These are phyloP conservation scores for Globisporangium carolinianum DNA, from an alignment of 352 stramenopile species.

Conservation along the genomic window DNA sequence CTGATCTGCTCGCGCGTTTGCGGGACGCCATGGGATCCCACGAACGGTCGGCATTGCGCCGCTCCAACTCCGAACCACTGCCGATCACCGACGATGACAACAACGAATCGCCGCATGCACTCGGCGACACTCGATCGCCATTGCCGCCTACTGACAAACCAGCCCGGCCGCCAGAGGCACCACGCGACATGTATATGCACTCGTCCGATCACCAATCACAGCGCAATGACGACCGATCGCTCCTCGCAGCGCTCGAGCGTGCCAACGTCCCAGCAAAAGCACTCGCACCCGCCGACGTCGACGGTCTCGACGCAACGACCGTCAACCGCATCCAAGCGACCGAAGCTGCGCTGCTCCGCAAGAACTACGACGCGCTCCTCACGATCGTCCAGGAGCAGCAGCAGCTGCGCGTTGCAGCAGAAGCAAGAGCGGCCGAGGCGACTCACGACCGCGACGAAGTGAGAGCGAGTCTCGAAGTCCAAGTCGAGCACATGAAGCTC, in stretches of 20 bases:
- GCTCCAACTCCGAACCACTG: constrained; percentile 10
- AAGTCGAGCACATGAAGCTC: constrained; percentile 79
- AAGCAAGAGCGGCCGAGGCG: constrained; percentile 32
- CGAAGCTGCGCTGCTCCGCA: constrained; percentile 56
- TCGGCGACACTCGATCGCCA: no score
- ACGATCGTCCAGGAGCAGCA: constrained; percentile 70
- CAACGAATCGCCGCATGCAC: not conserved
- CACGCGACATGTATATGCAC: no score
- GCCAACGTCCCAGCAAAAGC: constrained; percentile 22
- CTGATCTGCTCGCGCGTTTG: constrained; percentile 7
- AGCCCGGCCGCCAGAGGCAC: no score
- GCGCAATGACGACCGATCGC: not conserved
- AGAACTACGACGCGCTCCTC: constrained; percentile 78
- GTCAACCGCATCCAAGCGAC: constrained; percentile 43
- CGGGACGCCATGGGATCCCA: constrained; percentile 4
- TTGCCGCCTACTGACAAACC: no score
- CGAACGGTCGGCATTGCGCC: constrained; percentile 2
- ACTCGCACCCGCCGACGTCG: constrained; percentile 33
- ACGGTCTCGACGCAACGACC: constrained; percentile 47
- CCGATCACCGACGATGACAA: constrained; percentile 8
- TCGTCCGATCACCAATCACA: not conserved
- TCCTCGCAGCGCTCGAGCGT: constrained; percentile 9
- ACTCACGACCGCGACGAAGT: constrained; percentile 47
- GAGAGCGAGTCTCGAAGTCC: constrained; percentile 45
- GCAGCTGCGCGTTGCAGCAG: constrained; percentile 42